Evolutionary conservation across 257 asterid genomes (phyloP), one percentile per base, ranked within the genome.

Genomic region (Voacanga thouarsii): DNA sequence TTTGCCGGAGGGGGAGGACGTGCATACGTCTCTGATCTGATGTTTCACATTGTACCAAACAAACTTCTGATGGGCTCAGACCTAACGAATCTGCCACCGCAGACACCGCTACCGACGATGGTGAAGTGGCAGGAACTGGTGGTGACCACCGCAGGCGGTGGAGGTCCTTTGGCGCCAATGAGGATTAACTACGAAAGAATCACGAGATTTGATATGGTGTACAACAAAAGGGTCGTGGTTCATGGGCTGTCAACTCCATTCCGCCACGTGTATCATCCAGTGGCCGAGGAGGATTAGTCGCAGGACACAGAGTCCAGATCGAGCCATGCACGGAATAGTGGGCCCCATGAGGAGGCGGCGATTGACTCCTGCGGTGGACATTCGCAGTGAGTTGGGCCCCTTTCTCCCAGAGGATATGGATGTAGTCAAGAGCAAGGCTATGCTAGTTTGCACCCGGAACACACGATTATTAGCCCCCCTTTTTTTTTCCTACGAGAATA

Each of bases 81-180:
- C 7, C 41, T 94, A 81, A 43, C 78, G n/a, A 44, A 59, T 23
- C 81, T 92, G 80, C 87, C 82, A 23, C 69, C 3, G 11, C 89
- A 84, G 47, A 78, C 93, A 12, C 86, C 23, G 64, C 44, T 94
- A 81, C 85, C 89, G 59, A 91, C 97, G 57, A 84, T 92, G 94
- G 87, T 79, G 2, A 81, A 68, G 1, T 91, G 90, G 43, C 85
- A 86, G 86, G 76, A 69, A 8, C 50, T 94, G 90, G 89, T 81
- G 87, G 92, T 94, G 30, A 94, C 97, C 71, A 85, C 85, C 50
- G 83, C 87, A 14, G 93, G 92, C 7, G 92, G 88, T 47, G 92
- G 88, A 12, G 89, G 95, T 50, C 86, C 84, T 23, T 77, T 94
- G 70, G 76, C 77, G 39, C 94, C 97, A 24, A 78, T 87, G 92